Percentiles rank a stretch among this genome's conserved stretches.
These are phyloP conservation scores for Umbelopsis vinacea DNA, from an alignment of 192 early-diverging fungal genomes.

Conservation along the genomic window DNA sequence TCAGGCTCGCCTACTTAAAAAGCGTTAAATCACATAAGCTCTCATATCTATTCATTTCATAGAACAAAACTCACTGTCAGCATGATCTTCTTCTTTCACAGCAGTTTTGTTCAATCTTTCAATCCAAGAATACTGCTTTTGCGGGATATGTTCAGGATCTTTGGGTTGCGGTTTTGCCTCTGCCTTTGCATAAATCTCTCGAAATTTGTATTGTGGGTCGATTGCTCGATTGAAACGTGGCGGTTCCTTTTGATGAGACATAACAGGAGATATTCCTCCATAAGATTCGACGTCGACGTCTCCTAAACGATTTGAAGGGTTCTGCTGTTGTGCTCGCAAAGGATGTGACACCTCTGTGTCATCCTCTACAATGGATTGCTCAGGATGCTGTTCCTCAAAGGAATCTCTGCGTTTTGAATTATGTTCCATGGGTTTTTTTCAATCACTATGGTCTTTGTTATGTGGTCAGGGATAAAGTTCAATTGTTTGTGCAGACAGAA, in stretches of 20 bases:
- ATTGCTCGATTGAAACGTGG: background rate
- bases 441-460: background rate
- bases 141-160: background rate
- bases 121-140: conserved; percentile 17
- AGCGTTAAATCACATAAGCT: too few relatives aligned
- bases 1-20: too few relatives aligned
- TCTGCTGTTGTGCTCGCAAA: background rate
- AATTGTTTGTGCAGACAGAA: background rate
- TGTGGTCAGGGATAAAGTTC: background rate
- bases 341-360: background rate
- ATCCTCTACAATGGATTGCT: conserved; percentile 4
- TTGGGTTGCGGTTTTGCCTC: background rate
- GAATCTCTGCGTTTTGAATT: background rate
- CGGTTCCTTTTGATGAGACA: background rate
- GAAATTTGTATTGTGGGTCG: conserved; percentile 1
- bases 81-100: background rate
- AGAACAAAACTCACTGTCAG: background rate
- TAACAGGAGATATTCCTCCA: background rate
- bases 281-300: background rate
- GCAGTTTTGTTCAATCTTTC: background rate
- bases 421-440: background rate
- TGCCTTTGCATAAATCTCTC: background rate
- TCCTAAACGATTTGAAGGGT: background rate
- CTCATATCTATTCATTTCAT: too few relatives aligned
- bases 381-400: background rate